These are phyloP conservation scores for Solanum bukasovii DNA, from an alignment of 257 asterid genomes.

Conservation along the genomic window DNA sequence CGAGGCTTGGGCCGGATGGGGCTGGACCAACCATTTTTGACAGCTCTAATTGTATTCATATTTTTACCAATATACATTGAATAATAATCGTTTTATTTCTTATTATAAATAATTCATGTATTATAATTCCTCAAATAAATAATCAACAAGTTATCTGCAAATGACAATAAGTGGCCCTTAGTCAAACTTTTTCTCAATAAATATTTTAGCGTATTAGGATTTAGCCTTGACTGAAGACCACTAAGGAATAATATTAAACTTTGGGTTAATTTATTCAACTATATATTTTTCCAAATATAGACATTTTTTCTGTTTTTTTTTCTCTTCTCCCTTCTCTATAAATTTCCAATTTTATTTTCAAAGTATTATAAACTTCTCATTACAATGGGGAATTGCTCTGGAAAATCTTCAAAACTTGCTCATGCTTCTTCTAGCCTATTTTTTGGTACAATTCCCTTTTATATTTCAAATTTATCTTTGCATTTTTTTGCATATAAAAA, in stretches of 20 bases:
- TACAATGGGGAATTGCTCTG: constrained; percentile 61
- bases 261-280: background rate
- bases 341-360: background rate
- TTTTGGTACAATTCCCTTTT: constrained; percentile 22
- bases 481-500: background rate
- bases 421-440: constrained; percentile 78
- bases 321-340: background rate
- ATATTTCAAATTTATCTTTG: background rate
- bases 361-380: background rate
- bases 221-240: background rate
- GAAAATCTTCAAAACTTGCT: constrained; percentile 56
- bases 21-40: too few species aligned
- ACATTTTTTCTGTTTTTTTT: background rate
- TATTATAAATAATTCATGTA: background rate
- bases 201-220: background rate
- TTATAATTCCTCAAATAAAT: background rate
- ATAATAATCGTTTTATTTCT: background rate
- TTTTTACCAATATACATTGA: background rate
- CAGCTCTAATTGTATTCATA: background rate
- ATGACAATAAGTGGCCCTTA: background rate
- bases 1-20: too few species aligned
- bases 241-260: background rate
- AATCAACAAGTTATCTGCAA: background rate
- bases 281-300: background rate
- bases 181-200: background rate